Evolutionary conservation across 2,329 filamentous ascomycete species (phyloP).

Genomic region (Leptodontidium sp.): DNA sequence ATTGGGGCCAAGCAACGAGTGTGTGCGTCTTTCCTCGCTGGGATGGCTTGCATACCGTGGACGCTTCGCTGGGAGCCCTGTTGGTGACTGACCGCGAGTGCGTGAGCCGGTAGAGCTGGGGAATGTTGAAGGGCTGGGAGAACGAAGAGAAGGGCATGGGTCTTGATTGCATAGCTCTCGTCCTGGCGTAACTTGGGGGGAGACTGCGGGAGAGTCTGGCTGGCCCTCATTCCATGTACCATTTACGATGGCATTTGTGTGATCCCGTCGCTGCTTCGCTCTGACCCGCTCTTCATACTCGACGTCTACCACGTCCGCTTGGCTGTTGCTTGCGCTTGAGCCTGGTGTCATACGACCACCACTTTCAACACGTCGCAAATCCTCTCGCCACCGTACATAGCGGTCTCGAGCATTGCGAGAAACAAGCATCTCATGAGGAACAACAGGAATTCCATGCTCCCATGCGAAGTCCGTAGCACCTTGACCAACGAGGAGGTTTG

Average conservation of each 20-base stretch:
- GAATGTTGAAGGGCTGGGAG: conserved; percentile 22
- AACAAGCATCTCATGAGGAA: conserved; percentile 80
- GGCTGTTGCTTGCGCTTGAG: conserved; percentile 40
- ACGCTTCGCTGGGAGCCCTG: conserved; percentile 33
- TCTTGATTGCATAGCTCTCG: conserved; percentile 33
- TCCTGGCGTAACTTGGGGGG: conserved; percentile 33
- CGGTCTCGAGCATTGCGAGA: conserved; percentile 81
- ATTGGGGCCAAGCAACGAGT: conserved; percentile 42
- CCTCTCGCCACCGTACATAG: conserved; percentile 79
- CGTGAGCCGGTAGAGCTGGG: conserved; percentile 27
- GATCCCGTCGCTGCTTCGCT: conserved; percentile 52
- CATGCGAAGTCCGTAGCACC: conserved; percentile 89
- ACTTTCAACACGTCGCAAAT: conserved; percentile 70
- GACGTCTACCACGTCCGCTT: conserved; percentile 38
- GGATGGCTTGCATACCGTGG: conserved; percentile 37
- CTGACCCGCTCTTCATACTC: conserved; percentile 44
- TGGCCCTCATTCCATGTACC: conserved; percentile 71
- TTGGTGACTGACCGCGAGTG: conserved; percentile 31
- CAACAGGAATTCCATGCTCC: conserved; percentile 75
- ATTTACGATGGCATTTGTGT: conserved; percentile 61
- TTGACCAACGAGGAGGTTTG: conserved; percentile 86
- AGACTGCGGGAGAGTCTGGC: conserved; percentile 60
- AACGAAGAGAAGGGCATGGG: conserved; percentile 22
- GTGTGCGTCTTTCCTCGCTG: conserved; percentile 41
- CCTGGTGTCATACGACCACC: conserved; percentile 49